Conservation (phyloP, 331 rosid genomes). For the Cucumis variabilis region DNA sequence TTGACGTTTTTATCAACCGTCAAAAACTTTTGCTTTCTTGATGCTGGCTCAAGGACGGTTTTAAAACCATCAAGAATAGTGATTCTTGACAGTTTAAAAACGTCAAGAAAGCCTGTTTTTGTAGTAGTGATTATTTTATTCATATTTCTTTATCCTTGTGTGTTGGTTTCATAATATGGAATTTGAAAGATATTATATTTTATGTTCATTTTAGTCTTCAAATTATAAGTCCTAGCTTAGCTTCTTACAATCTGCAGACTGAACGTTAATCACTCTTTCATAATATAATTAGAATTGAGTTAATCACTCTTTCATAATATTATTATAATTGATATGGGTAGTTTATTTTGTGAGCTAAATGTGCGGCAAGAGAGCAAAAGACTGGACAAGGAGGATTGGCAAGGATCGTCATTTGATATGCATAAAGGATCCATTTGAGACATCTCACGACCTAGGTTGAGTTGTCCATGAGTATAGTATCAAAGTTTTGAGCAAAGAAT, state of each 20-base stretch:
- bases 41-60: too few species aligned
- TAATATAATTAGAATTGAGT: not conserved
- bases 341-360: slow-evolving; percentile 17
- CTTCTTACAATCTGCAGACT: not conserved
- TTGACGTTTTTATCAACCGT: too few species aligned
- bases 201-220: not conserved
- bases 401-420: slow-evolving; percentile 95
- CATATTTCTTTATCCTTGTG: not conserved
- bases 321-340: not conserved
- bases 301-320: not conserved
- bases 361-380: slow-evolving; percentile 82
- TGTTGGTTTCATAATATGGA: not conserved
- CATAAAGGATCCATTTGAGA: slow-evolving; percentile 97
- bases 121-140: too few species aligned
- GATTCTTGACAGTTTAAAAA: too few species aligned
- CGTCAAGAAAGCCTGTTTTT: too few species aligned
- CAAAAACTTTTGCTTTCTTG: too few species aligned
- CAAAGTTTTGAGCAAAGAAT: slow-evolving; percentile 90
- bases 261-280: not conserved
- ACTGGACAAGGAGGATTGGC: slow-evolving; percentile 97
- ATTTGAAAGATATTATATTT: not conserved
- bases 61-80: too few species aligned
- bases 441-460: slow-evolving; percentile 92
- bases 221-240: not conserved
- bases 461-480: slow-evolving; percentile 93